These are phyloP conservation scores for Nothopassalora personata DNA, from an alignment of 2,329 filamentous ascomycete species.

Conservation along the genomic window DNA sequence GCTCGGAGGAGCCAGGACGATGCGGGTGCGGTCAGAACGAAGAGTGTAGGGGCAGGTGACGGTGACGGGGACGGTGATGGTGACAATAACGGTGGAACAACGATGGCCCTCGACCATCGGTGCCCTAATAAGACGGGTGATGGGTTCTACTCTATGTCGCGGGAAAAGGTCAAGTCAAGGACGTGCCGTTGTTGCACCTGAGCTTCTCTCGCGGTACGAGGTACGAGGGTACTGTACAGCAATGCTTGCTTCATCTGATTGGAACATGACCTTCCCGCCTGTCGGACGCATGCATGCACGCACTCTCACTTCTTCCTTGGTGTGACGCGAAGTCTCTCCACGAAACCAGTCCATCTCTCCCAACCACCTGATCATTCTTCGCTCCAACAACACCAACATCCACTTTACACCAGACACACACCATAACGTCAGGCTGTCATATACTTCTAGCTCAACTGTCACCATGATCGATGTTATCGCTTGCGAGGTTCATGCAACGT, in stretches of 20 bases:
- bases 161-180: background rate
- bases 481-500: no score
- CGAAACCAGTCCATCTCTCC: background rate
- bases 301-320: background rate
- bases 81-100: background rate
- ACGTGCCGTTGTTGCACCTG: background rate
- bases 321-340: background rate
- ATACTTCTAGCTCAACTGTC: no score
- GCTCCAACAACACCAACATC: background rate
- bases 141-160: background rate
- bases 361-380: background rate
- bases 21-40: constrained; percentile 9
- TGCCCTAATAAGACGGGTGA: background rate
- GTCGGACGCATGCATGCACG: background rate
- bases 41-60: background rate
- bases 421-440: no score
- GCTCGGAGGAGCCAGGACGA: constrained; percentile 8
- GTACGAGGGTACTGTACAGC: no score
- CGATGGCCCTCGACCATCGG: background rate
- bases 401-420: background rate
- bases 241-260: background rate
- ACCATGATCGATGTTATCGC: no score
- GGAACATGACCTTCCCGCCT: background rate
- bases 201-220: background rate
- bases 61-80: no score